These are phyloP conservation scores for Gentiana straminea DNA, from an alignment of 257 asterid genomes.

Conservation along the genomic window DNA sequence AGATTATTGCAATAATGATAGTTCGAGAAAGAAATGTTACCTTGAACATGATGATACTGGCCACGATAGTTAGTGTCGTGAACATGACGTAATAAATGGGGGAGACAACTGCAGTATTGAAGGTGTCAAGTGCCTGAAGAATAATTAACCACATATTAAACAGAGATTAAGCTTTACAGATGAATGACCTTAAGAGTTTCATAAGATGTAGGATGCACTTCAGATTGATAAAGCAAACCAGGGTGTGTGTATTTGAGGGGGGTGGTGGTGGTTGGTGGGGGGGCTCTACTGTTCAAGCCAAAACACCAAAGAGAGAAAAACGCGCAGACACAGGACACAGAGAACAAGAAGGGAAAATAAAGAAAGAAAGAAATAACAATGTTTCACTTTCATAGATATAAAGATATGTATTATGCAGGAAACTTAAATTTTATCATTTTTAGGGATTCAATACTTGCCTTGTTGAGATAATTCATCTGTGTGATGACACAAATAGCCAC, in stretches of 20 bases:
- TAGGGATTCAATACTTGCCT: constrained; percentile 30
- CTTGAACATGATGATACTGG: constrained; percentile 84
- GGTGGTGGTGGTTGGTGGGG: too few species aligned
- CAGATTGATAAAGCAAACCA: too few species aligned
- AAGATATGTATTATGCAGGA: too few species aligned
- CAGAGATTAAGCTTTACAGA: neutral
- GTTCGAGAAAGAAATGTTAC: constrained; percentile 20
- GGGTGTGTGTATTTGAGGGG: too few species aligned
- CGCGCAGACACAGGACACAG: too few species aligned
- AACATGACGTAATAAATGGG: constrained; percentile 88
- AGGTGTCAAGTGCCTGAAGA: constrained; percentile 86
- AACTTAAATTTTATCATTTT: neutral
- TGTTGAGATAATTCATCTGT: constrained; percentile 91
- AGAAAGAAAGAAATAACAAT: too few species aligned
- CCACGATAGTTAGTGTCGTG: constrained; percentile 73
- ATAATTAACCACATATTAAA: constrained; percentile 12
- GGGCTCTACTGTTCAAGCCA: too few species aligned
- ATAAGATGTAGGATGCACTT: constrained; percentile 1
- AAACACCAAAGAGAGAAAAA: too few species aligned
- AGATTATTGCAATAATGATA: too few species aligned
- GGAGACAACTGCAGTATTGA: constrained; percentile 90
- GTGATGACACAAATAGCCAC: constrained; percentile 69
- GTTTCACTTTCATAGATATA: too few species aligned
- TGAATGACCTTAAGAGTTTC: neutral
- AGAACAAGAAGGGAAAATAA: too few species aligned